These are phyloP conservation scores for Sporothrix luriei DNA, from an alignment of 2,329 filamentous ascomycete genomes.

Conservation along the genomic window DNA sequence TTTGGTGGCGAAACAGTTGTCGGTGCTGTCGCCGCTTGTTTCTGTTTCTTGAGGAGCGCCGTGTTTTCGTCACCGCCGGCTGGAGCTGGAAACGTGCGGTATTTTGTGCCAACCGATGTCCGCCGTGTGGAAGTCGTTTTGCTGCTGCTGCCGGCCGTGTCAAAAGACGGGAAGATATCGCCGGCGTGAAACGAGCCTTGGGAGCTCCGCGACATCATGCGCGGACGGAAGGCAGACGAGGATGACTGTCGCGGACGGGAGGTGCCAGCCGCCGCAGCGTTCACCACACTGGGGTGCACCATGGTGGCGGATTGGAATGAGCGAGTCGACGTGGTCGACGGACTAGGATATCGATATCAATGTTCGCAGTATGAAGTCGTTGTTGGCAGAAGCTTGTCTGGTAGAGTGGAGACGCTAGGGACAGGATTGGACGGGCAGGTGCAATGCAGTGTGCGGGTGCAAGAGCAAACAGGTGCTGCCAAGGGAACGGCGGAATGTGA, in stretches of 20 bases:
- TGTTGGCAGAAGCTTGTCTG: not conserved
- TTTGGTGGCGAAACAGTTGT: not conserved
- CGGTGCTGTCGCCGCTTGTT: conserved; percentile 34
- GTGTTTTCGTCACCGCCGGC: conserved; percentile 64
- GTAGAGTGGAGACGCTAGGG: not conserved
- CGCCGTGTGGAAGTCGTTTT: conserved; percentile 39
- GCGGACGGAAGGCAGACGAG: conserved; percentile 34
- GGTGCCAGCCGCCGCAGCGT: conserved; percentile 33
- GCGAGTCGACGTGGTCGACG: not conserved
- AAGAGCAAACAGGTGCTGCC: not conserved
- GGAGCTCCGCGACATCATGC: conserved; percentile 38
- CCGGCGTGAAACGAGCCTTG: conserved; percentile 57
- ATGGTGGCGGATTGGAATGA: conserved; percentile 28
- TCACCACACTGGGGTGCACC: conserved; percentile 35
- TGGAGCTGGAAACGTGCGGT: conserved; percentile 78
- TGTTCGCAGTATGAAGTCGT: not conserved
- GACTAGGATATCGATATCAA: not conserved
- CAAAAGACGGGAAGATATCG: conserved; percentile 50
- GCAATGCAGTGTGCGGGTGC: not conserved
- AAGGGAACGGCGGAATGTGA: not conserved
- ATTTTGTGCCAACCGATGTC: conserved; percentile 57
- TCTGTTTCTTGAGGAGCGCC: conserved; percentile 39
- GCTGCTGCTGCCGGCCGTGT: conserved; percentile 15
- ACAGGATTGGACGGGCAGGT: not conserved
- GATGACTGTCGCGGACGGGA: conserved; percentile 9